phyloP scores from a whole-genome alignment of 345 rosid genomes.

The Trapa bicornis region DNA sequence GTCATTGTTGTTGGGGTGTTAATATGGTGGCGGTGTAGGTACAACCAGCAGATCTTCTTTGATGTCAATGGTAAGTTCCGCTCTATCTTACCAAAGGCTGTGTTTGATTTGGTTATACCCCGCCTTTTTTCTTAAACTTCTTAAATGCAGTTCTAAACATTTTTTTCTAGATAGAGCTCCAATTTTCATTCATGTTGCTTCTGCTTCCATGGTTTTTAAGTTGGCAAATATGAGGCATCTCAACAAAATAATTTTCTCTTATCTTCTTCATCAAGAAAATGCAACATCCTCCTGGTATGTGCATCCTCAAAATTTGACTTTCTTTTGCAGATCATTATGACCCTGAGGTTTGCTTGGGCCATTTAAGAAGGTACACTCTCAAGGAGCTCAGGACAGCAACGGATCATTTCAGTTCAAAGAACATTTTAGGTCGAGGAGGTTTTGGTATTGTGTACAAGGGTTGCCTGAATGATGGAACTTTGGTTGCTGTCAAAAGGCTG shows the following conservation, averaged over 20 bases:
- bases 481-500: conserved; percentile 95
- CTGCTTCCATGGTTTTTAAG: too few species aligned
- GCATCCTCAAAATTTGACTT: conserved; percentile 9
- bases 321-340: conserved; percentile 69
- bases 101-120: not conserved
- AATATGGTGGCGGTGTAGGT: conserved; percentile 87
- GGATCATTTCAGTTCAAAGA: conserved; percentile 68
- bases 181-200: too few species aligned
- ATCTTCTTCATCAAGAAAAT: too few species aligned
- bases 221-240: too few species aligned
- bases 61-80: conserved; percentile 76
- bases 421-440: conserved; percentile 88
- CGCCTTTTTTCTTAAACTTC: not conserved
- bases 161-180: not conserved
- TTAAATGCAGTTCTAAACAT: not conserved
- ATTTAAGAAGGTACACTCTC: conserved; percentile 68
- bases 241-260: too few species aligned
- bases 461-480: conserved; percentile 50
- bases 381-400: conserved; percentile 93
- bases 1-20: conserved; percentile 42
- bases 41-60: conserved; percentile 87
- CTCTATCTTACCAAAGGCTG: not conserved
- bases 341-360: conserved; percentile 81
- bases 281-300: not conserved
- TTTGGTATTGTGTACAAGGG: conserved; percentile 96